Evolutionary conservation across 768 basidiomycete genomes (phyloP).

Genomic region (Kwoniella heveanensis): DNA sequence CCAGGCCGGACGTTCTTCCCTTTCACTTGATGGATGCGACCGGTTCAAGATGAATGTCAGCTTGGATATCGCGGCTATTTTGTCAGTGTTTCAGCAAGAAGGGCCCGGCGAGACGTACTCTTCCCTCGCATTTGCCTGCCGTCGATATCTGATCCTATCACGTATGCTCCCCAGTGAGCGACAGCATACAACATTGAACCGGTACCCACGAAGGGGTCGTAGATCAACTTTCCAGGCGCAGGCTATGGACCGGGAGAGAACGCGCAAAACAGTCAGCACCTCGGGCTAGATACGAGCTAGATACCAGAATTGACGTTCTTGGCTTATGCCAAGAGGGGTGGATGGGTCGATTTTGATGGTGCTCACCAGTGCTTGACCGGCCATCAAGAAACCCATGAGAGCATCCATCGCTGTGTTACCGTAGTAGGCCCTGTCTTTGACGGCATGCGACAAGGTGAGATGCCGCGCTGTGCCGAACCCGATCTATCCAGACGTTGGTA

Average conservation of each 20-base stretch:
- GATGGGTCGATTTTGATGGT: too few species aligned
- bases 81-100: too few species aligned
- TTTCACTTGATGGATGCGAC: constrained; percentile 21
- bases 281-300: too few species aligned
- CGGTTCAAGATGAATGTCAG: not conserved
- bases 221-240: constrained; percentile 82
- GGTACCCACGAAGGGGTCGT: constrained; percentile 94
- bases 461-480: constrained; percentile 59
- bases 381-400: constrained; percentile 92
- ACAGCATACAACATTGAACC: constrained; percentile 66
- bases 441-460: constrained; percentile 59
- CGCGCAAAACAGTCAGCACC: too few species aligned
- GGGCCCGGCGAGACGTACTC: constrained; percentile 65
- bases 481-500: constrained; percentile 29
- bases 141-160: constrained; percentile 94
- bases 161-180: constrained; percentile 81
- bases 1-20: constrained; percentile 61
- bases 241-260: too few species aligned
- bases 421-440: constrained; percentile 86
- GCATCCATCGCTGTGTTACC: constrained; percentile 99
- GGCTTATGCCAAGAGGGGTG: too few species aligned
- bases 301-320: too few species aligned
- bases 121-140: constrained; percentile 96
- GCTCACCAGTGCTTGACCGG: constrained; percentile 83
- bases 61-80: too few species aligned